Evolutionary conservation across 2,329 filamentous ascomycete species (phyloP), one percentile per base, ranked within the genome.

Genomic region (Botrytis deweyae): DNA sequence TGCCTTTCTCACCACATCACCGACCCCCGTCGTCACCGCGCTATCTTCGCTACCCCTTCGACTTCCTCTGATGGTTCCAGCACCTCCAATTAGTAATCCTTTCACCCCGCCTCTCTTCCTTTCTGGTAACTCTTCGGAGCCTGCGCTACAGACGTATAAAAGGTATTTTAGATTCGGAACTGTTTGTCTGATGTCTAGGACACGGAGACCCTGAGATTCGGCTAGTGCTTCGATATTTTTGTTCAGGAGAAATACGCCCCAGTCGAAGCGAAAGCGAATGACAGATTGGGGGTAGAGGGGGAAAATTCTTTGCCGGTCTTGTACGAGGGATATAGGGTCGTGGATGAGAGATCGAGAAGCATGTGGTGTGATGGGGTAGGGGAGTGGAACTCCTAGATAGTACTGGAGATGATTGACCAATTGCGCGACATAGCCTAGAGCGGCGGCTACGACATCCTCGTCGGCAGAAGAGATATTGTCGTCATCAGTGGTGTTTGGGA

Each of bases 231-330:
- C 95, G 73, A 99, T 95, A 80, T 98, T 86, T 83, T 98, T 98
- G 84, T 98, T 98, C 22, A 99, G 87, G n/a, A 98, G 85, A 79
- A 98, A 99, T 81, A 97, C 96, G 18, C 87, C 96, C 81, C 98
- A 99, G 79, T 98, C 95, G 82, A 98, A 98, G 3, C 95, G 91
- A 84, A 95, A 98, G 64, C 94, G 90, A 0, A 94, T 89, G 3
- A 89, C 88, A 80, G 88, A 87, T 76, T 87, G n/a, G 84, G 92
- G 83, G 82, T 95, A 95, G 0, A 99, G 87, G 0, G 96, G 96
- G 79, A 97, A 99, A 9, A 90, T 90, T 64, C 90, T 88, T 72
- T 88, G 83, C 10, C 81, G 80, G 55, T 81, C 81, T 67, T 76
- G 74, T 10, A 89, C 82, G 40, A 87, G 84, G 33, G 87, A 89